Base-by-base conservation (phyloP, 2,329 filamentous ascomycete genomes). In the Trichoderma atroviride region DNA sequence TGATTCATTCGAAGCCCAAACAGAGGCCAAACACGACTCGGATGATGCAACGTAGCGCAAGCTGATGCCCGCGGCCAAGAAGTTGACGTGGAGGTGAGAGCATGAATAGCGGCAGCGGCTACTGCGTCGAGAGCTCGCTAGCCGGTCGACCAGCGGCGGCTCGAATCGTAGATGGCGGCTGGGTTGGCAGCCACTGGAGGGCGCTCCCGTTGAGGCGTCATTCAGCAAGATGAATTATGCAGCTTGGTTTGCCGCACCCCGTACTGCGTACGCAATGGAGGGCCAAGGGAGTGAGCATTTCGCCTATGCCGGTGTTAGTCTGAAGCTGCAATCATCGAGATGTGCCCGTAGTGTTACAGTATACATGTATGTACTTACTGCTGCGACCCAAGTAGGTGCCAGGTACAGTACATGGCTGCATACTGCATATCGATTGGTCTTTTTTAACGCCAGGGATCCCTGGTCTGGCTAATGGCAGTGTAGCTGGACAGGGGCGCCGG, bases 151-250 rank as follows among this genome's bases (percentile, higher is more conserved):
- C 22, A 58, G 14, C 24, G 64, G n/a, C 40, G 55, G 29, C 55
- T 43, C 37, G 33, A 57, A 69, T 69, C 67, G 59, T 69, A 69
- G 67, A 69, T 69, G 59, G 64, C n/a, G 27, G 52, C 27, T 35
- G 66, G 27, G 27, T 11, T 64, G 59, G 59, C 58, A 69, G 67
- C 52, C 27, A 16, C 31, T 37, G 60, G 57, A 27, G 57, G 19
- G 27, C 55, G 64, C 52, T 59, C 55, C 29, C 52, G 64, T 67
- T 57, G 40, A 43, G 16, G 37, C 37, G 63, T 52, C 33, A 6
- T 33, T 33, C 63, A 37, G 13, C 16, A 37, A 66, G 53, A 47
- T 66, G 53, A 33, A 29, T 66, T 65, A 50, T 65, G 62, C 57
- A 33, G 47, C 22, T 33, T 43, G 47, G 43, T 22, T 22, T 22